These are phyloP conservation scores for Phytophthora pinifolia DNA, from an alignment of 352 stramenopile species.

Conservation along the genomic window DNA sequence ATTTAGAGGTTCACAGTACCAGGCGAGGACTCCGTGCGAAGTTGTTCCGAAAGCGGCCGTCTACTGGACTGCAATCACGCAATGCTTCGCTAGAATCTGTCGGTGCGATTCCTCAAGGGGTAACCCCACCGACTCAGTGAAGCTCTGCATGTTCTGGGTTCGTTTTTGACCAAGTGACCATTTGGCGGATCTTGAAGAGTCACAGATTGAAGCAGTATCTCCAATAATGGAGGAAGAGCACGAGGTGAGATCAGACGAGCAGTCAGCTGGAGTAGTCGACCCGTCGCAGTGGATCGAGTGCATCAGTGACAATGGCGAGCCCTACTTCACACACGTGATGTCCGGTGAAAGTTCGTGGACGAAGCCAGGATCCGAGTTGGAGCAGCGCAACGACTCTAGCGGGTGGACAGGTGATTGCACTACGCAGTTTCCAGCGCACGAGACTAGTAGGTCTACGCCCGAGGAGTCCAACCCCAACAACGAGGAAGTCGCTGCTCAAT, in stretches of 20 bases:
- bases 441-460: background rate
- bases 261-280: background rate
- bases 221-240: constrained; percentile 16
- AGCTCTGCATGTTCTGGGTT: no score
- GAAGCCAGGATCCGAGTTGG: constrained; percentile 20
- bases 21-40: no score
- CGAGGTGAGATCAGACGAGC: constrained; percentile 4
- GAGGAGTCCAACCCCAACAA: no score
- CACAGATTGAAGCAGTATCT: no score
- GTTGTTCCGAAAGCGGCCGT: no score
- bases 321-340: constrained; percentile 44
- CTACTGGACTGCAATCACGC: no score
- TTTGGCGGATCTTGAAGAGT: no score
- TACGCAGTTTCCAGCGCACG: background rate
- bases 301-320: constrained; percentile 40
- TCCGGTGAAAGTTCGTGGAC: constrained; percentile 52
- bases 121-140: no score
- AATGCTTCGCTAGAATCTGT: no score
- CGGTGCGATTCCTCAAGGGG: no score
- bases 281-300: constrained; percentile 36
- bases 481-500: constrained; percentile 8
- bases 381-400: constrained; percentile 3
- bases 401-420: background rate
- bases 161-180: no score
- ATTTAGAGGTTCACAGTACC: no score